phyloP scores from a whole-genome alignment of 768 basidiomycete species.

The Mycena maculata region DNA sequence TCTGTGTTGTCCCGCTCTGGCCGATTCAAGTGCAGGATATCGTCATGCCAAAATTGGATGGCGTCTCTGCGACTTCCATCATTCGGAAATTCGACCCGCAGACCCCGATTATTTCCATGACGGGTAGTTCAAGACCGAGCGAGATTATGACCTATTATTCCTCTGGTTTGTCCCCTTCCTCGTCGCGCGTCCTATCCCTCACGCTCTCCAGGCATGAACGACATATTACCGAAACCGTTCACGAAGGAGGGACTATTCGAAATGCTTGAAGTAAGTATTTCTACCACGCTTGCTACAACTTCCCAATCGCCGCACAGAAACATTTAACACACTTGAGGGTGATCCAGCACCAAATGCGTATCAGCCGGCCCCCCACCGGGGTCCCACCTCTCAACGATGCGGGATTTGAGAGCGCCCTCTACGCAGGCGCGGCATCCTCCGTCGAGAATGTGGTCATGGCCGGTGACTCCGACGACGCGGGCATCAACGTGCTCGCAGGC shows the following conservation, averaged over 20 bases:
- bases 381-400: slow-evolving; percentile 68
- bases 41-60: slow-evolving; percentile 90
- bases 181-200: not conserved
- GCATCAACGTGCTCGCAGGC: slow-evolving; percentile 78
- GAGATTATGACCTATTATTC: slow-evolving; percentile 92
- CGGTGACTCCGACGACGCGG: slow-evolving; percentile 30
- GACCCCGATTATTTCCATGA: slow-evolving; percentile 99
- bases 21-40: slow-evolving; percentile 73
- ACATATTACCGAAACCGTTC: slow-evolving; percentile 95
- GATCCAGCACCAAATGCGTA: slow-evolving; percentile 71
- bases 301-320: slow-evolving; percentile 60
- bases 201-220: slow-evolving; percentile 75
- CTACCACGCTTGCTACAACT: not conserved
- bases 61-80: slow-evolving; percentile 88
- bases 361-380: slow-evolving; percentile 64
- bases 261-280: slow-evolving; percentile 81
- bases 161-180: slow-evolving; percentile 55
- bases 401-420: too few relatives aligned
- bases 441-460: slow-evolving; percentile 1
- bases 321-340: slow-evolving; percentile 88
- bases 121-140: slow-evolving; percentile 90
- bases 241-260: slow-evolving; percentile 89
- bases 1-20: slow-evolving; percentile 11
- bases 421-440: slow-evolving; percentile 8
- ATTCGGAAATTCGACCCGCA: slow-evolving; percentile 96